Evolutionary conservation across 2,329 filamentous ascomycete species (phyloP).

Genomic region (Nemania sp.): DNA sequence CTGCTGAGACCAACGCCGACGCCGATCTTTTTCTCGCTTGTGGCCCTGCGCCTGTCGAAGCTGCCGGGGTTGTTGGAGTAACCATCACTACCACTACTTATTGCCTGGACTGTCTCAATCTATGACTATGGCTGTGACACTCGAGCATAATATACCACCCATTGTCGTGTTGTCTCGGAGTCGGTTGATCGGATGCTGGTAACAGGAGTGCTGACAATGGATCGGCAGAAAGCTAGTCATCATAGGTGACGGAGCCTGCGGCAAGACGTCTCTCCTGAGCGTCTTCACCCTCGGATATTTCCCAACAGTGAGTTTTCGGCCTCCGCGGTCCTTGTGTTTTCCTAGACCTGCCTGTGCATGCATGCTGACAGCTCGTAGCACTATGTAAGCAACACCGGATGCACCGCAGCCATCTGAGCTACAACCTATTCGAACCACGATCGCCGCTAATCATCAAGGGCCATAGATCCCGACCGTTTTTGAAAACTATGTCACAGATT

Average conservation of each 20-base stretch:
- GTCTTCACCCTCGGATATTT: slow-evolving; percentile 99
- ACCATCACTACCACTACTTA: neutral
- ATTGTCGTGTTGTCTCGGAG: neutral
- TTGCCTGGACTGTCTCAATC: no score
- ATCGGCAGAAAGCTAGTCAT: slow-evolving; percentile 40
- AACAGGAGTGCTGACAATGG: slow-evolving; percentile 27
- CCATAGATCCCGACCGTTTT: slow-evolving; percentile 90
- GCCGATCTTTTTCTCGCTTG: neutral
- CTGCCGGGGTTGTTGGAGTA: neutral
- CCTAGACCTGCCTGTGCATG: slow-evolving; percentile 5
- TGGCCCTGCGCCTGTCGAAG: neutral
- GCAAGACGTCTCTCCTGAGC: slow-evolving; percentile 95
- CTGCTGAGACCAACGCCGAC: slow-evolving; percentile 9
- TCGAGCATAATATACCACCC: slow-evolving; percentile 1
- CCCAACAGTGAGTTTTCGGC: slow-evolving; percentile 73
- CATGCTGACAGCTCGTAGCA: slow-evolving; percentile 50
- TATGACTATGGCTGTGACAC: neutral
- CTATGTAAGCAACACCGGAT: slow-evolving; percentile 51
- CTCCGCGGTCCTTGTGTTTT: slow-evolving; percentile 6
- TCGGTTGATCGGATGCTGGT: neutral
- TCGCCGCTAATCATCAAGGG: slow-evolving; percentile 25
- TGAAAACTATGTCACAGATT: slow-evolving; percentile 99
- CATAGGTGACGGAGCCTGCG: slow-evolving; percentile 74
- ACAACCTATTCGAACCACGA: neutral
- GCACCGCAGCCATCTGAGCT: slow-evolving; percentile 1